phyloP scores from a whole-genome alignment of 2,329 filamentous ascomycete species.

The Teratosphaeria gauchensis region DNA sequence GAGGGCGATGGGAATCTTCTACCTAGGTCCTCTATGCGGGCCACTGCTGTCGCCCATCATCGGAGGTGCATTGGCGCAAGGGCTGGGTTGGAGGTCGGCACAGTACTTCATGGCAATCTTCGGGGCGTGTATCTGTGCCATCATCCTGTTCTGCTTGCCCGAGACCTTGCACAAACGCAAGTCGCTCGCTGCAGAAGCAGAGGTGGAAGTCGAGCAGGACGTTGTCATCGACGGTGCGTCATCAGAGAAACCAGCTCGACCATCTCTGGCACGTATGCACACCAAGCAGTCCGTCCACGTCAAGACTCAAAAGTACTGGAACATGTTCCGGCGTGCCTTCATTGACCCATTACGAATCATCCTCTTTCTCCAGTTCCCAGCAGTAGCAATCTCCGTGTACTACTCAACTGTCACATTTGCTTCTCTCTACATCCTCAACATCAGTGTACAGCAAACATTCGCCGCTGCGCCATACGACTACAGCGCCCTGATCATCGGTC shows the following conservation, averaged over 20 bases:
- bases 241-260: constrained; percentile 15
- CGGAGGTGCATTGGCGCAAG: constrained; percentile 60
- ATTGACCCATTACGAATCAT: constrained; percentile 65
- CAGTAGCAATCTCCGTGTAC: constrained; percentile 63
- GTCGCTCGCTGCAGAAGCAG: constrained; percentile 12
- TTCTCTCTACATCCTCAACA: constrained; percentile 66
- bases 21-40: constrained; percentile 66
- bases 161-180: constrained; percentile 46
- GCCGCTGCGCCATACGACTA: constrained; percentile 58
- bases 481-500: constrained; percentile 57
- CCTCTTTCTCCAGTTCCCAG: constrained; percentile 61
- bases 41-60: constrained; percentile 68
- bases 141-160: constrained; percentile 53
- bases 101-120: constrained; percentile 70
- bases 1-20: constrained; percentile 73
- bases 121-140: constrained; percentile 48
- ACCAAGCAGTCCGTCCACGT: constrained; percentile 53
- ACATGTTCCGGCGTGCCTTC: constrained; percentile 50
- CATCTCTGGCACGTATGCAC: constrained; percentile 39
- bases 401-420: constrained; percentile 68
- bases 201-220: constrained; percentile 20
- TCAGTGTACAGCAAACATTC: constrained; percentile 65
- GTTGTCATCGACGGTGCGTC: constrained; percentile 10
- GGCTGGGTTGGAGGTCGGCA: constrained; percentile 63
- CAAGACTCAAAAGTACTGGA: constrained; percentile 45